Percentiles rank a stretch among this genome's conserved stretches.
Evolutionary conservation across 2,329 filamentous ascomycete species (phyloP).

Genomic region (Phaeoacremonium minimum): DNA sequence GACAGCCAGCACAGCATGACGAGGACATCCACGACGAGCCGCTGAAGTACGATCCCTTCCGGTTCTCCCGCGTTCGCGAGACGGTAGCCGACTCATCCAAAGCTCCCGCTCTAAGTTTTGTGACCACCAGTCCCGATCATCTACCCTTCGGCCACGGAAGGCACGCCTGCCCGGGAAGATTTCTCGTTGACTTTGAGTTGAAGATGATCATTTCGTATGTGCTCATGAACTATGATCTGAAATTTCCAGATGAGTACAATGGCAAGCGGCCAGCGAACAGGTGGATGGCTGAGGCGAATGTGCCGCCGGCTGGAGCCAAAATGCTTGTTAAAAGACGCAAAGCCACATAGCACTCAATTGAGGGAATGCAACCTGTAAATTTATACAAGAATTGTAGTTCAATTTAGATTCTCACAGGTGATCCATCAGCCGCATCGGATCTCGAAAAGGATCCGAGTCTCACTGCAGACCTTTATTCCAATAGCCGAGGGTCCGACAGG

Average conservation of each 20-base stretch:
- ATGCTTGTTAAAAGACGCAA: slow-evolving; percentile 7
- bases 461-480: no score
- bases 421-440: no score
- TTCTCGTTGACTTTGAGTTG: slow-evolving; percentile 31
- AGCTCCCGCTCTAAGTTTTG: slow-evolving; percentile 12
- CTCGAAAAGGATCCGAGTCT: no score
- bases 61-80: slow-evolving; percentile 31
- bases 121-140: slow-evolving; percentile 12
- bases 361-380: no score
- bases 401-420: no score
- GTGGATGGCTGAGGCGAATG: slow-evolving; percentile 6
- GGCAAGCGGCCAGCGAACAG: slow-evolving; percentile 10
- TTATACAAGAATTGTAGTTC: no score
- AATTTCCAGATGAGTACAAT: slow-evolving; percentile 18
- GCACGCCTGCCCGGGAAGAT: slow-evolving; percentile 34
- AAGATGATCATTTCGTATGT: slow-evolving; percentile 25
- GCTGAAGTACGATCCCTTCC: slow-evolving; percentile 32
- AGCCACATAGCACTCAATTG: no score
- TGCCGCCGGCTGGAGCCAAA: slow-evolving; percentile 5
- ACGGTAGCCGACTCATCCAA: slow-evolving; percentile 11
- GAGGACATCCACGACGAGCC: slow-evolving; percentile 24
- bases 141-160: slow-evolving; percentile 31
- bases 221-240: slow-evolving; percentile 18
- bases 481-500: no score
- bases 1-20: slow-evolving; percentile 23